Evolutionary conservation across 2,329 filamentous ascomycete species (phyloP), one percentile per base, ranked within the genome.

Genomic region (Chalara sp.): DNA sequence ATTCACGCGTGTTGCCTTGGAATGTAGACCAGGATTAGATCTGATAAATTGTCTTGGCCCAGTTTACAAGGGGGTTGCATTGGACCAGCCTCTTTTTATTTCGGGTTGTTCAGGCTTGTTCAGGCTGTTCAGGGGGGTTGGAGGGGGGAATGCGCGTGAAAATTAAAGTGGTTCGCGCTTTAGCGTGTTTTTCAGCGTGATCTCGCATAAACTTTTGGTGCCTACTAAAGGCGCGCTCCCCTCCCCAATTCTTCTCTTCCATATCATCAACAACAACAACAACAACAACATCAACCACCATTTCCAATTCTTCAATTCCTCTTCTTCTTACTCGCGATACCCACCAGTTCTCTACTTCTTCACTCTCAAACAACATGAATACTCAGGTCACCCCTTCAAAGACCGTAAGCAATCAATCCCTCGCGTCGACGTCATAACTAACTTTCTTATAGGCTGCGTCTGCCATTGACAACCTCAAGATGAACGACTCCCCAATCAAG

Each of bases 401-500:
- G 73, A 80, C 83, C 76, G 84, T 87, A 74, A 61, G 78, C 45
- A 47, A 30, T 67, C 66, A 66, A 44, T 52, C 66, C 63, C 62
- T 52, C 56, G 49, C 50, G 50, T 58, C 54, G 11, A 45, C n/a
- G 45, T 28, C 66, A 63, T 55, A 52, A 57, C 62, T 64, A 61
- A 63, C 67, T 46, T 37, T 61, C 52, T 54, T 50, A 58, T 68
- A 97, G 92, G 86, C 86, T 75, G 87, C 90, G 64, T 84, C 88
- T 65, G 89, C 84, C 63, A 86, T 97, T 66, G 84, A 93, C 71
- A 83, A 81, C 62, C 79, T 97, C 70, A 95, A 92, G 74, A 95
- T 96, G 83, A 75, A 68, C 57, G 88, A 95, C 62, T 93, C 89
- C 1, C 90, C 91, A 44, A 74, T 86, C 58, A 96, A 96, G 85